A percentile compares a stretch with the other conserved stretches of the same genome.
Conservation (phyloP, 2,329 filamentous ascomycete species). For the Xylaria sp. region DNA sequence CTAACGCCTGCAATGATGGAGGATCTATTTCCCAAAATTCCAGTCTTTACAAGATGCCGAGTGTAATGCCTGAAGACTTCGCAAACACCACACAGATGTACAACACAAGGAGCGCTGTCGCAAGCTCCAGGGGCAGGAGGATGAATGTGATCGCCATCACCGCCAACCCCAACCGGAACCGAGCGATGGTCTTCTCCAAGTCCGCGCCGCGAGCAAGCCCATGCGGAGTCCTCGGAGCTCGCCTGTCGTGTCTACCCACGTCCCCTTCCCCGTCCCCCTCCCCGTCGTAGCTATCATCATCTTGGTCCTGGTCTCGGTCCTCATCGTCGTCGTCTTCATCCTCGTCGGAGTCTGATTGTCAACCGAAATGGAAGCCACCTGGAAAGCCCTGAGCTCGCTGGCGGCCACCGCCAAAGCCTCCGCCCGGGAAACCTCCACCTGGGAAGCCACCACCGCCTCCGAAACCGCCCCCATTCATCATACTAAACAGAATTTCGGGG, state of each 20-base stretch:
- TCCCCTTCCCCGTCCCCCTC: conserved; percentile 50
- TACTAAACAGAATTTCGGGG: conserved; percentile 82
- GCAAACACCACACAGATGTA: conserved; percentile 49
- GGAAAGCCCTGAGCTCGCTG: conserved; percentile 56
- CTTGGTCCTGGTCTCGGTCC: conserved; percentile 45
- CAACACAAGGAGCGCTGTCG: conserved; percentile 48
- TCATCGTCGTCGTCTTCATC: conserved; percentile 50
- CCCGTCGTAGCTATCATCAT: conserved; percentile 50
- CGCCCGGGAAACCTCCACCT: conserved; percentile 57
- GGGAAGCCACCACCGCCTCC: conserved; percentile 56
- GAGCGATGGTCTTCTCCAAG: conserved; percentile 44
- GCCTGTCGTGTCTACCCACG: conserved; percentile 33
- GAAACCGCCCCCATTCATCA: conserved; percentile 77
- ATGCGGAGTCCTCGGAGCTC: conserved; percentile 29
- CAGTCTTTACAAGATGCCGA: conserved; percentile 45
- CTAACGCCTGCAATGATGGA: conserved; percentile 48
- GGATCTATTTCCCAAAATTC: conserved; percentile 44
- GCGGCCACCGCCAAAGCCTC: conserved; percentile 62
- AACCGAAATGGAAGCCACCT: conserved; percentile 69
- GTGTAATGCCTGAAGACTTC: conserved; percentile 45
- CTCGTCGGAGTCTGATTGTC: conserved; percentile 52
- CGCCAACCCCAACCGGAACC: conserved; percentile 48
- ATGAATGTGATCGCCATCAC: conserved; percentile 47
- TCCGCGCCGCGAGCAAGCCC: conserved; percentile 34
- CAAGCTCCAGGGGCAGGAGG: conserved; percentile 48